Base-by-base conservation (phyloP, 495 filamentous ascomycete genomes). In the Annulohypoxylon nitens region DNA sequence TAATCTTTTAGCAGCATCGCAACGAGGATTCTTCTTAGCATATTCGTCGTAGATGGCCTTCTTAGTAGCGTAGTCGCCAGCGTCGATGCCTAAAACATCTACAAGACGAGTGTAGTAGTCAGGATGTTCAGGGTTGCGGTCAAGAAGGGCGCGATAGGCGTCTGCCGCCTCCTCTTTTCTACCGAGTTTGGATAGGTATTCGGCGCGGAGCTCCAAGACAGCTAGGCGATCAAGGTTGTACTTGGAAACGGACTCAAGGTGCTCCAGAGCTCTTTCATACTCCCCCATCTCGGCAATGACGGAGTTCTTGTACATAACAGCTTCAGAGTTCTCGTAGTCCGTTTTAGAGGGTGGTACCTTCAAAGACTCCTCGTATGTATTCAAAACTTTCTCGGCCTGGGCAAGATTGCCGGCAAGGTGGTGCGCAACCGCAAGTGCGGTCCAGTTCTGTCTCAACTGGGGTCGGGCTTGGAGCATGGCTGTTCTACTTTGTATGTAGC, bases 311-410 rank as follows among this genome's bases (percentile, higher is more conserved):
- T 99, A 99, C 79, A 99, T 85, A 12, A 92, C 85, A 20, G 96
- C 95, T 81, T 99, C 96, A n/a, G 93, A 94, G 79, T 99, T 93
- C 78, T 99, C 96, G 70, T 85, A 80, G 80, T 99, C 96, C 16
- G 88, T 85, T 73, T 91, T 90, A 6, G 90, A 86, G 11, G 94
- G 92, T 1, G 89, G 83, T 10, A 85, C 84, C 81, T 95, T 96
- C 68, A 99, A 73, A 1, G 95, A 97, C 62, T 96, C 93, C 80
- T 99, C 96, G 81, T 92, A 99, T 11, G 92, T 95, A 4, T 89
- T 92, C 59, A 99, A 81, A 54, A 97, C 93, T 70, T 93, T 93
- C 83, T 99, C 97, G 37, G 96, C 97, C 73, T 94, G 91, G 26
- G 84, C 80, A 73, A 96, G 84, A 74, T 97, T 90, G 3, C 97